Percentiles rank a stretch among this genome's conserved stretches.
Evolutionary conservation across 305 asterid species (phyloP).

Genomic region (Lippia alba): DNA sequence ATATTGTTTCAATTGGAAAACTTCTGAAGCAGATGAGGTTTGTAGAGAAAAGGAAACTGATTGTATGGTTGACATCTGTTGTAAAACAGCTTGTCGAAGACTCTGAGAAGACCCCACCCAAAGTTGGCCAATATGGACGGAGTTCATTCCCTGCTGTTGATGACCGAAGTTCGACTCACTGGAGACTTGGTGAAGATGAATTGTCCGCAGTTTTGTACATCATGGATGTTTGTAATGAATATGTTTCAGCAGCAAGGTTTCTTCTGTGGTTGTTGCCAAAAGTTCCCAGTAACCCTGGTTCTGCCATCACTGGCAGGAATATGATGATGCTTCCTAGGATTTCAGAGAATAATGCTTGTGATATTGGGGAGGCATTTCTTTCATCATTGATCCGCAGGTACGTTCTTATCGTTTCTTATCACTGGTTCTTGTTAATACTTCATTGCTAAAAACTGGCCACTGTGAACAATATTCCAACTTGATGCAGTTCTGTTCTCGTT

Average conservation of each 20-base stretch:
- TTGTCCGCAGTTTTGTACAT: slow-evolving; percentile 73
- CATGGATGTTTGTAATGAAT: slow-evolving; percentile 87
- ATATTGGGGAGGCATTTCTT: slow-evolving; percentile 87
- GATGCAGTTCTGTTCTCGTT: not conserved
- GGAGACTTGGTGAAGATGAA: slow-evolving; percentile 97
- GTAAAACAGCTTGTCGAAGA: slow-evolving; percentile 84
- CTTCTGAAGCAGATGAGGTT: slow-evolving; percentile 74
- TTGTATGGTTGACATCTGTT: slow-evolving; percentile 73
- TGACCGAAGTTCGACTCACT: slow-evolving; percentile 61
- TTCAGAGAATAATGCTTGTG: slow-evolving; percentile 68
- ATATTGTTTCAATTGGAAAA: slow-evolving; percentile 72
- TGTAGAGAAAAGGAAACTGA: slow-evolving; percentile 71
- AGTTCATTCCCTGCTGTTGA: slow-evolving; percentile 56
- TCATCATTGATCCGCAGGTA: slow-evolving; percentile 88
- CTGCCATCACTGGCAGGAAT: slow-evolving; percentile 69
- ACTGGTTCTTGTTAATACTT: not conserved
- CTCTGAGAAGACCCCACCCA: slow-evolving; percentile 67
- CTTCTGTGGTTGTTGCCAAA: slow-evolving; percentile 93
- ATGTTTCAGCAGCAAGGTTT: slow-evolving; percentile 74
- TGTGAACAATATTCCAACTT: not conserved
- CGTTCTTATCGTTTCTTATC: slow-evolving; percentile 25
- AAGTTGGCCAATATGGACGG: slow-evolving; percentile 75
- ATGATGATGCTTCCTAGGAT: slow-evolving; percentile 63
- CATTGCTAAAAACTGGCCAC: not conserved
- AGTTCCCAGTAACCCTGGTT: slow-evolving; percentile 64